Evolutionary conservation across 106 monocot species (phyloP).

Genomic region (Gastrodia elata): DNA sequence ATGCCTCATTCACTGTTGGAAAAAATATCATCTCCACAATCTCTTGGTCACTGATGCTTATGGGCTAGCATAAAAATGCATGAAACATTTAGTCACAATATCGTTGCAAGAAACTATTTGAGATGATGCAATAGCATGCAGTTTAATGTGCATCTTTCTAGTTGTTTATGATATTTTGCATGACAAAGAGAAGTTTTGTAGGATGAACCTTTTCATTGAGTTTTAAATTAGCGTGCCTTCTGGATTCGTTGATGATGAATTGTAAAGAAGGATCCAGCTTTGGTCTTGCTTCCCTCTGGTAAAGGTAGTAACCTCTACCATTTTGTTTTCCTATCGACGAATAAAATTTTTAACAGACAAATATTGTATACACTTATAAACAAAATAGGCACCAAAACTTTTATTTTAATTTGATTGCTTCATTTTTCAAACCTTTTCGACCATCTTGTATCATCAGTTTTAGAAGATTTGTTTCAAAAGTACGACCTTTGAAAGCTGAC

Average conservation of each 20-base stretch:
- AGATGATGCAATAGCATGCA: background rate
- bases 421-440: constrained; percentile 35
- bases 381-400: background rate
- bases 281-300: constrained; percentile 70
- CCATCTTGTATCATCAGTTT: constrained; percentile 60
- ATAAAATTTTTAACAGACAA: background rate
- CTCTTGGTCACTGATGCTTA: background rate
- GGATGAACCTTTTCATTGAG: constrained; percentile 57
- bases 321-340: constrained; percentile 51
- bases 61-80: background rate
- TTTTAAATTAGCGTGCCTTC: constrained; percentile 46
- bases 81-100: background rate
- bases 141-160: background rate
- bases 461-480: constrained; percentile 28
- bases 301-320: constrained; percentile 70
- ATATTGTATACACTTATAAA: background rate
- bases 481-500: constrained; percentile 46
- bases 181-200: background rate
- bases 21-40: constrained; percentile 10
- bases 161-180: background rate
- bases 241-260: constrained; percentile 50
- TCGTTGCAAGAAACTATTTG: background rate
- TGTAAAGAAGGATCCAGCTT: constrained; percentile 58
- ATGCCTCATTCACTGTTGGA: constrained; percentile 4
- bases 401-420: background rate